These are phyloP conservation scores for Salvia sclarea DNA, from an alignment of 305 asterid genomes.

Conservation along the genomic window DNA sequence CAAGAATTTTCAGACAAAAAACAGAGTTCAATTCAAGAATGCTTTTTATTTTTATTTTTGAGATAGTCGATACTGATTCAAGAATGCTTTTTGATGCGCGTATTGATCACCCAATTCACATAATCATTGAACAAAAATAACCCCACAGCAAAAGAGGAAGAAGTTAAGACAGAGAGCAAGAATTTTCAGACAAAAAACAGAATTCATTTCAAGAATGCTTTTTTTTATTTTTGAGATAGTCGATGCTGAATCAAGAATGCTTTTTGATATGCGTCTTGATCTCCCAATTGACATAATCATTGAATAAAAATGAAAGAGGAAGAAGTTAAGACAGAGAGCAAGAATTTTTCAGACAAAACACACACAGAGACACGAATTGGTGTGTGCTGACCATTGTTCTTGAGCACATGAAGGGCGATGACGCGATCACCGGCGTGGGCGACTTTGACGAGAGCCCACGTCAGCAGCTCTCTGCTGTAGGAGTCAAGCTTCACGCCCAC, in stretches of 20 bases:
- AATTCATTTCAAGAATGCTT: background rate
- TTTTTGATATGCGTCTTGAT: too few species aligned
- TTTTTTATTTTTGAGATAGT: too few species aligned
- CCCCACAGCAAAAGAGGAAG: background rate
- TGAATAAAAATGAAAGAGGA: background rate
- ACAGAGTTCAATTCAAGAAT: background rate
- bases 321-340: background rate
- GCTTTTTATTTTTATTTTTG: background rate
- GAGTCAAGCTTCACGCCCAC: slow-evolving; percentile 87
- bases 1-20: background rate
- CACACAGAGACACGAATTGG: background rate
- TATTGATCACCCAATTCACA: slow-evolving; percentile 7
- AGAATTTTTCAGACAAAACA: background rate
- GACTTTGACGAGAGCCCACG: slow-evolving; percentile 93
- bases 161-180: background rate
- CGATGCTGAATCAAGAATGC: background rate
- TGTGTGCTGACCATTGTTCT: slow-evolving; percentile 50
- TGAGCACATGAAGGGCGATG: slow-evolving; percentile 86
- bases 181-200: background rate
- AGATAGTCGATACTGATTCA: too few species aligned
- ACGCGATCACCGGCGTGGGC: slow-evolving; percentile 91
- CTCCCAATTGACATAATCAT: background rate
- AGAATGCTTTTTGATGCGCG: too few species aligned
- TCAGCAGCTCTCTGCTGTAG: slow-evolving; percentile 75
- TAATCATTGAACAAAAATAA: background rate